A percentile compares a stretch with the other conserved stretches of the same genome.
Conservation (phyloP, 495 filamentous ascomycete genomes). For the Penicillium arizonense region DNA sequence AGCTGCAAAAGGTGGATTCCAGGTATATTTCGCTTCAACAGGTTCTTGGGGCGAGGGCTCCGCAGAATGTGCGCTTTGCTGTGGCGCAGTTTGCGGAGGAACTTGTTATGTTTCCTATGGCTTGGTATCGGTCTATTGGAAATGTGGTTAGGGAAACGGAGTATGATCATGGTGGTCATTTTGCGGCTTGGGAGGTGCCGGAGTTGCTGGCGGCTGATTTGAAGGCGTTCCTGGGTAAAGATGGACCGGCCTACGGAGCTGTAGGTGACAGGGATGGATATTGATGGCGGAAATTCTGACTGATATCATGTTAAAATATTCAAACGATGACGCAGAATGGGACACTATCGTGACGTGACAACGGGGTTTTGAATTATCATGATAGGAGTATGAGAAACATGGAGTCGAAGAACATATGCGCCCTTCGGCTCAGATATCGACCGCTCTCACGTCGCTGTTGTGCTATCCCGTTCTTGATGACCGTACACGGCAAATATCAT, state of each 20-base stretch:
- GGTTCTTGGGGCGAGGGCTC: constrained; percentile 14
- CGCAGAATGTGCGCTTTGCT: constrained; percentile 35
- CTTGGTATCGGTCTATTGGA: constrained; percentile 41
- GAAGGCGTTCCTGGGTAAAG: constrained; percentile 41
- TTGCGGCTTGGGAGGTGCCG: constrained; percentile 51
- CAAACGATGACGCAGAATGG: neutral
- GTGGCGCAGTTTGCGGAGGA: constrained; percentile 46
- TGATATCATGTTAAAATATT: neutral
- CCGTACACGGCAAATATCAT: constrained; percentile 26
- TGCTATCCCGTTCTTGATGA: constrained; percentile 16
- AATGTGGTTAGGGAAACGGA: constrained; percentile 41
- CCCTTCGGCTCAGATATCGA: constrained; percentile 10
- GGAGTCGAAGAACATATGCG: constrained; percentile 13
- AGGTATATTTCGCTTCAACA: constrained; percentile 19
- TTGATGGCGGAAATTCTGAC: neutral
- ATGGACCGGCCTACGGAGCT: constrained; percentile 38
- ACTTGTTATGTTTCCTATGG: constrained; percentile 35
- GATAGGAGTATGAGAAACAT: constrained; percentile 26
- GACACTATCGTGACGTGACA: constrained; percentile 44
- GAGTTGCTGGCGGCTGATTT: constrained; percentile 41
- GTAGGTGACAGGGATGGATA: constrained; percentile 37
- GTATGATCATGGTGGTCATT: constrained; percentile 49
- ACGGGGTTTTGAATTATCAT: constrained; percentile 29
- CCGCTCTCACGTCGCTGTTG: constrained; percentile 15
- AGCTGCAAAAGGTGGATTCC: neutral